These are phyloP conservation scores for Aspergillus tamarii DNA, from an alignment of 2,329 filamentous ascomycete genomes.

Conservation along the genomic window DNA sequence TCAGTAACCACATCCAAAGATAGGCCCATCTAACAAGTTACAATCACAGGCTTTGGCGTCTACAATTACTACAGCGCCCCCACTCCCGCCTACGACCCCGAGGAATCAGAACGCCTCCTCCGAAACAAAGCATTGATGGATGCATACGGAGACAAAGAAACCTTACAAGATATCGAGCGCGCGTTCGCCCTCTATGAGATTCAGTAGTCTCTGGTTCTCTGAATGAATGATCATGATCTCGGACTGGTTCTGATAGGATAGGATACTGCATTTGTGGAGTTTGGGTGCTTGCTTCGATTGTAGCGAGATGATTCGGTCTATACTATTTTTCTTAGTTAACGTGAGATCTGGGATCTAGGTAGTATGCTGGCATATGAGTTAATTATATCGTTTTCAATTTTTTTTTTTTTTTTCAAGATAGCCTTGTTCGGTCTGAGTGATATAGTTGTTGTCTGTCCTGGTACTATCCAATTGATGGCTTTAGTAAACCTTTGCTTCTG, in stretches of 20 bases:
- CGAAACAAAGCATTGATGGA: constrained; percentile 48
- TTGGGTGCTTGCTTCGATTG: background rate
- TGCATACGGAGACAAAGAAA: constrained; percentile 50
- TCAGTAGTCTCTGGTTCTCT: constrained; percentile 27
- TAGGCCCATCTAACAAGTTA: background rate
- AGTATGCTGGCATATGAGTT: constrained; percentile 2
- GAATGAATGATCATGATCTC: background rate
- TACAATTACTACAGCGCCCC: constrained; percentile 16
- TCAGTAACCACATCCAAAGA: background rate
- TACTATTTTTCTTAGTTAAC: background rate
- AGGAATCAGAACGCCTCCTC: constrained; percentile 39
- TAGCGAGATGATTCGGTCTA: background rate
- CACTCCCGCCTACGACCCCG: constrained; percentile 9
- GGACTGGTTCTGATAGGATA: background rate
- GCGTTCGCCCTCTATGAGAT: constrained; percentile 50
- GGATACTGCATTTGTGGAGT: background rate
- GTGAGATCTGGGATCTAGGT: background rate
- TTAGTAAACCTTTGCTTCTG: background rate
- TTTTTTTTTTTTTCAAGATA: background rate
- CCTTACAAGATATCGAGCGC: constrained; percentile 47
- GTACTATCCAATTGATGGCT: background rate
- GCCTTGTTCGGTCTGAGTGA: background rate
- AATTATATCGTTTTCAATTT: background rate
- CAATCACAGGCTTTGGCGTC: constrained; percentile 22
- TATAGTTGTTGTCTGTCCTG: background rate